Evolutionary conservation across 257 asterid species (phyloP), one percentile per base, ranked within the genome.

Genomic region (Solanum dulcamara): DNA sequence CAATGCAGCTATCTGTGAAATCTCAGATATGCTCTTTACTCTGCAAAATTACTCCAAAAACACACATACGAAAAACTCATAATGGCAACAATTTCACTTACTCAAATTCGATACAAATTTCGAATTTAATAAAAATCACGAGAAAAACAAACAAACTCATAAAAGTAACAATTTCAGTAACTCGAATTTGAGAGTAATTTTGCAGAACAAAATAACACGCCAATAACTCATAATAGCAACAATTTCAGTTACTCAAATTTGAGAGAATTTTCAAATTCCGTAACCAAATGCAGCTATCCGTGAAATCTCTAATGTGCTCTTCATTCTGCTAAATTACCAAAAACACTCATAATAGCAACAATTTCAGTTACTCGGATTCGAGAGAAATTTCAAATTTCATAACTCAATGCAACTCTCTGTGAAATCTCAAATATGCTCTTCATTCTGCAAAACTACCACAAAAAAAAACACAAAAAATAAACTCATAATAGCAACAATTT

Each of bases 11-110:
- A 26, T 17, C 37, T 40, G 81, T 74, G 81, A 74, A 40, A 40
- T 74, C 37, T 74, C 81, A 40, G 37, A 24, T 74, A 74, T 74
- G 37, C 88, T 86, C 87, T 87, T 60, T 33, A 82, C 46, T 55
- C 93, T 86, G 86, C 13, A 83, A 24, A 85, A 40, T 38, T 14
- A 8, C 5, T 22, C 50, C 5, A n/a, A 71, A 22, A 28, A 14
- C 15, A 62, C 18, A 30, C 3, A 13, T 12, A 2, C 20, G 15
- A 62, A 14, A 28, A 72, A 6, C 28, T 33, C 77, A 68, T 17
- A 53, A 53, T 7, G 4, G 70, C 10, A 60, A 60, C 70, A 60
- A 26, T 60, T 60, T 24, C 70, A 60, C 4, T 0, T 4, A 26
- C 17, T 10, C 33, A 18, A 26, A 60, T 60, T 60, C 35, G 22